Percentiles rank a stretch among this genome's conserved stretches.
Evolutionary conservation across 805 yeast genomes (phyloP).

Genomic region (Hanseniaspora clermontiae): DNA sequence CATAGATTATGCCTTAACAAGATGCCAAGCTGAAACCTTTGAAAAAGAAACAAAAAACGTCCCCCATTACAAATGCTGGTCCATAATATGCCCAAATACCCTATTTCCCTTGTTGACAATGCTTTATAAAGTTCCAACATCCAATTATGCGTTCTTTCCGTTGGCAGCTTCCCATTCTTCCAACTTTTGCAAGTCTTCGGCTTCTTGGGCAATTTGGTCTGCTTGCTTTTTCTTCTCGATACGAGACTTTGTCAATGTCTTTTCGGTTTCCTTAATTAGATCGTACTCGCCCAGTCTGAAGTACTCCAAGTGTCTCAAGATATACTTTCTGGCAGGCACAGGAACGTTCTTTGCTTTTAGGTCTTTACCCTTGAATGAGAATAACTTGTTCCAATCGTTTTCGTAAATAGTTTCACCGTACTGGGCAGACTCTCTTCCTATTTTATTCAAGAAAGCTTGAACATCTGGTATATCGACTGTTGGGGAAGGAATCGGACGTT

Average conservation of each 20-base stretch:
- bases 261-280: constrained; percentile 42
- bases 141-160: neutral
- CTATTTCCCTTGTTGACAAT: neutral
- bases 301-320: constrained; percentile 59
- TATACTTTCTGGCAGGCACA: constrained; percentile 54
- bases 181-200: constrained; percentile 22
- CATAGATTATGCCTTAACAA: no score
- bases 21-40: no score
- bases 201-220: constrained; percentile 34
- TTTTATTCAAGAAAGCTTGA: constrained; percentile 53
- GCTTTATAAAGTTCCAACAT: no score
- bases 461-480: constrained; percentile 53
- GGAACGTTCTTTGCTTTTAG: constrained; percentile 73
- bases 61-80: no score
- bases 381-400: constrained; percentile 55
- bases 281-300: constrained; percentile 39
- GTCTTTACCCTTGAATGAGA: constrained; percentile 38
- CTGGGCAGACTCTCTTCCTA: constrained; percentile 66
- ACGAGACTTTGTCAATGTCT: constrained; percentile 35
- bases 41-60: no score
- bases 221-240: constrained; percentile 48
- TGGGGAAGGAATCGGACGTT: constrained; percentile 34
- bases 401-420: constrained; percentile 54
- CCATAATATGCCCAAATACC: no score
- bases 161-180: constrained; percentile 19